phyloP scores from a whole-genome alignment of 305 asterid species.

The Fraxinus velutina region DNA sequence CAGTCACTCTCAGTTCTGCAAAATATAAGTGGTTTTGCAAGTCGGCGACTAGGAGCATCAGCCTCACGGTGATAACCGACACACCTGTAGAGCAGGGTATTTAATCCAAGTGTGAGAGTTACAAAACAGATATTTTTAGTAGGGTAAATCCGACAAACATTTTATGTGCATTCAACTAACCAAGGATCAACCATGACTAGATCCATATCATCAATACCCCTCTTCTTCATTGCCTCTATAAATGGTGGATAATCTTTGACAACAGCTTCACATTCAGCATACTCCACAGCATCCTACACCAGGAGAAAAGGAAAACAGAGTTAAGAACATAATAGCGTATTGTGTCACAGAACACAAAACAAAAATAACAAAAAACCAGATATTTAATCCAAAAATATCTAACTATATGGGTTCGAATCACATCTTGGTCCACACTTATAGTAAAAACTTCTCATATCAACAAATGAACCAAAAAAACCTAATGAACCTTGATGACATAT shows the following conservation, averaged over 20 bases:
- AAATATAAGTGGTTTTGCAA: conserved; percentile 91
- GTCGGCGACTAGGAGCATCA: conserved; percentile 92
- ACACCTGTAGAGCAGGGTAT: conserved; percentile 60
- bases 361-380: neutral
- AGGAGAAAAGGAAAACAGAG: conserved; percentile 12
- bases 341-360: neutral
- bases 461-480: neutral
- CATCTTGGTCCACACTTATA: neutral
- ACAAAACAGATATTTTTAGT: conserved; percentile 3
- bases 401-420: neutral
- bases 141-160: conserved; percentile 1
- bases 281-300: conserved; percentile 84
- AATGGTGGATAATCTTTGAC: conserved; percentile 89
- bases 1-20: conserved; percentile 95
- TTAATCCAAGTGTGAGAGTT: conserved; percentile 21
- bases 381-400: neutral
- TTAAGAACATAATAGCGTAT: conserved; percentile 2
- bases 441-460: neutral
- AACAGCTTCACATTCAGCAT: conserved; percentile 96
- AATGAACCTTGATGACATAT: neutral
- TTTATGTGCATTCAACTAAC: conserved; percentile 41
- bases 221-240: conserved; percentile 89
- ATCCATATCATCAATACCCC: conserved; percentile 98
- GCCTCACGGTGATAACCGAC: conserved; percentile 87
- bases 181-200: conserved; percentile 99